Evolutionary conservation across 2,329 filamentous ascomycete species (phyloP), one percentile per base, ranked within the genome.

Genomic region (Phoma herbarum): DNA sequence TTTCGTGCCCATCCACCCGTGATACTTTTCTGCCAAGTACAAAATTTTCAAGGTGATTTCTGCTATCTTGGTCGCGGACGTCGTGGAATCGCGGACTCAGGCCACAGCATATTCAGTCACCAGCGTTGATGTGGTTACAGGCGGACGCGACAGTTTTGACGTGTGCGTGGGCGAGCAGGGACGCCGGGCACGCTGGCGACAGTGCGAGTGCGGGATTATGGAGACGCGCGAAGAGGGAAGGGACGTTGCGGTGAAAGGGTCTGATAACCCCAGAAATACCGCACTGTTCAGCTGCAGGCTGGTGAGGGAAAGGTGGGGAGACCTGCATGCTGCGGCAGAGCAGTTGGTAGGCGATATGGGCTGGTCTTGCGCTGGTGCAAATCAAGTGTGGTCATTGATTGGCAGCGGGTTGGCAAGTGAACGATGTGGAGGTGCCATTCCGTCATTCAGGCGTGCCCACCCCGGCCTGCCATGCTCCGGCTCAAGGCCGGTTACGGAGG

Each of bases 51-150:
- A 33, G 26, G 39, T 10, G 20, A 2, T 23, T 22, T 20, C 42
- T 59, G 62, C 63, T 75, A 73, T 71, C 68, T 62, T 43, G 66
- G 66, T 66, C 68, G 66, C 41, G 68, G 67, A 56, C 63, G 69
- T 72, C 67, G 65, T 60, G 60, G 64, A 35, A 66, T 54, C 48
- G 45, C 59, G 33, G 55, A 47, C 43, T 62, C 54, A 57, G 52
- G 62, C 60, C 60, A 63, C 57, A 57, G 63, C 69, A 71, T 73
- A 59, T 62, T 73, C 64, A 61, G 59, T 57, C 57, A 58, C 48
- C 60, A 59, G 50, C 41, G 41, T 48, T 16, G 37, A 29, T 20
- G 41, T 28, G 12, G 22, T 14, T 46, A 42, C 22, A 48, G 37
- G 41, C 20, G 45, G 25, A 25, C 31, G 53, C 46, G 20, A 45